Percentiles rank a stretch among this genome's conserved stretches.
These are phyloP conservation scores for Clathrospora elynae DNA, from an alignment of 2,329 filamentous ascomycete species.

Conservation along the genomic window DNA sequence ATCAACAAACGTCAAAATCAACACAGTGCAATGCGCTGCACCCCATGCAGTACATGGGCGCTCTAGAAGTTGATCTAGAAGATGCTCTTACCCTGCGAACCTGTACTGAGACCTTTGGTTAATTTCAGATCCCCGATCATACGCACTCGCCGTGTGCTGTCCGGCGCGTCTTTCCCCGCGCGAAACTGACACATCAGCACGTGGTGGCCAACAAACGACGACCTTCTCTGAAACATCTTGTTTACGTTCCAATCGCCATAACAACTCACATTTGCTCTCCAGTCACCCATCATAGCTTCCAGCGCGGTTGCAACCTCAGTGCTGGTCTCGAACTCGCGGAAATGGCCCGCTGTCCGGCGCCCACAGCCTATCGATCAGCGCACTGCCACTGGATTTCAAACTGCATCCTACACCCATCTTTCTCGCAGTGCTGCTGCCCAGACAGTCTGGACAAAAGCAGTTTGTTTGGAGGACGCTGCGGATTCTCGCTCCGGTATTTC, in stretches of 20 bases:
- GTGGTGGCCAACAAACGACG: constrained; percentile 10
- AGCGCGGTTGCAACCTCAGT: constrained; percentile 23
- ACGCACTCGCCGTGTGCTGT: too few species aligned
- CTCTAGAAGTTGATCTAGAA: not conserved
- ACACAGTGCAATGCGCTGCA: constrained; percentile 21
- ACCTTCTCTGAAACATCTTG: constrained; percentile 19
- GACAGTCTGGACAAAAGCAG: constrained; percentile 11
- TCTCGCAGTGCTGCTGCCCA: constrained; percentile 20
- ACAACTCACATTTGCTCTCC: constrained; percentile 17
- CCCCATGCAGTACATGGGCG: constrained; percentile 2
- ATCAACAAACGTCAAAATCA: constrained; percentile 21
- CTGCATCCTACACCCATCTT: constrained; percentile 24
- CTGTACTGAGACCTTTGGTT: too few species aligned
- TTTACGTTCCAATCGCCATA: constrained; percentile 22
- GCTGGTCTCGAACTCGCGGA: constrained; percentile 19
- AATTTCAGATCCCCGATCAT: too few species aligned
- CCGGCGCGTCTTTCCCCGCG: not conserved
- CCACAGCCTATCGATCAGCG: constrained; percentile 37
- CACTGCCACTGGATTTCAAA: constrained; percentile 36
- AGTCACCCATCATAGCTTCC: constrained; percentile 19
- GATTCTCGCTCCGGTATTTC: constrained; percentile 14
- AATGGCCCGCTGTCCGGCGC: constrained; percentile 26
- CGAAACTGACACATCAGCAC: constrained; percentile 20
- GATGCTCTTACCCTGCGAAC: too few species aligned
- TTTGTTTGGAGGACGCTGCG: constrained; percentile 14